A percentile compares a stretch with the other conserved stretches of the same genome.
phyloP scores from a whole-genome alignment of 2,329 filamentous ascomycete genomes.

The Coniochaeta sp. region DNA sequence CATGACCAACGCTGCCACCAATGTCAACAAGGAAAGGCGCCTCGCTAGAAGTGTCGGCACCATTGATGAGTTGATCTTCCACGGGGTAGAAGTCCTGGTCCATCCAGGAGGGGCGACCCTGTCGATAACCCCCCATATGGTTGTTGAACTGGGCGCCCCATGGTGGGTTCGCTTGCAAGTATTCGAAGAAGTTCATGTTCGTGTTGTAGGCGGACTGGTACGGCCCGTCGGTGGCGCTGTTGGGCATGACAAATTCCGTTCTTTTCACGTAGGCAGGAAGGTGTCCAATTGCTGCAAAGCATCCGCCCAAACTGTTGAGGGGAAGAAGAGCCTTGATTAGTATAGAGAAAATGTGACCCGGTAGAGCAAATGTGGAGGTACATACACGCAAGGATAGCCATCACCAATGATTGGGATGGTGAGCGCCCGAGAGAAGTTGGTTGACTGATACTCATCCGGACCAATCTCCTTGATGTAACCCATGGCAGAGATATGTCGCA shows the following conservation, averaged over 20 bases:
- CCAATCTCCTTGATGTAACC: slow-evolving; percentile 29
- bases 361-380: too few species aligned
- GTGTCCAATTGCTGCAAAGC: slow-evolving; percentile 9
- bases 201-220: slow-evolving; percentile 24
- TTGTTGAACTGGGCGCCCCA: slow-evolving; percentile 28
- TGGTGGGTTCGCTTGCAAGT: slow-evolving; percentile 18
- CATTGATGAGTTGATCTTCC: slow-evolving; percentile 19
- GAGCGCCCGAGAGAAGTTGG: slow-evolving; percentile 29
- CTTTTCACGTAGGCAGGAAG: slow-evolving; percentile 18
- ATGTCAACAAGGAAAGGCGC: slow-evolving; percentile 11
- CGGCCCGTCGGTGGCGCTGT: slow-evolving; percentile 11
- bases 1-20: slow-evolving; percentile 14
- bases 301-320: slow-evolving; percentile 7
- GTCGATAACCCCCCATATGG: slow-evolving; percentile 27
- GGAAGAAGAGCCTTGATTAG: too few species aligned
- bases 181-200: slow-evolving; percentile 25
- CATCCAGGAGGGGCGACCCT: slow-evolving; percentile 22
- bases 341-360: too few species aligned
- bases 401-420: slow-evolving; percentile 25
- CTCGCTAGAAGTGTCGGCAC: slow-evolving; percentile 11
- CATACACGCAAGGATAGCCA: slow-evolving; percentile 21
- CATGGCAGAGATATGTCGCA: slow-evolving; percentile 30
- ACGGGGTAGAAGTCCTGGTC: slow-evolving; percentile 22
- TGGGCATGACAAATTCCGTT: slow-evolving; percentile 22
- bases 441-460: slow-evolving; percentile 27